A percentile compares a stretch with the other conserved stretches of the same genome.
phyloP scores from a whole-genome alignment of 352 stramenopile species.

The Thraustochytrium sp. region DNA sequence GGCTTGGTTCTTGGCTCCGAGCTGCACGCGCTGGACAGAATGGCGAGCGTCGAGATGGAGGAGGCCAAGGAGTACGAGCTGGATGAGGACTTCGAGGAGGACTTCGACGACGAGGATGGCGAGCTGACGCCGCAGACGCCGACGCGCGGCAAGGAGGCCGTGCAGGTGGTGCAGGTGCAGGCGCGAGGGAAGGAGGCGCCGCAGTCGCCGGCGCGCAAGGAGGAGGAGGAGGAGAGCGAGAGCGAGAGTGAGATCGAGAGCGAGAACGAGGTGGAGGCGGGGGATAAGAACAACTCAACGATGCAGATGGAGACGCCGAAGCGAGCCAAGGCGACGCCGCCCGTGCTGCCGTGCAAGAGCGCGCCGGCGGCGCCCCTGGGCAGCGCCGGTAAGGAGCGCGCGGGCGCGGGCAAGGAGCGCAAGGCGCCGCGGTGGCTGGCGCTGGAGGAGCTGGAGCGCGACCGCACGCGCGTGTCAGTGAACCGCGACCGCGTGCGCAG shows the following conservation, averaged over 20 bases:
- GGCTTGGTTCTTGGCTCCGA: no score
- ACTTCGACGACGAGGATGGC: not conserved
- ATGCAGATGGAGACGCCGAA: no score
- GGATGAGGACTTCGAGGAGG: not conserved
- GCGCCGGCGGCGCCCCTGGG: no score
- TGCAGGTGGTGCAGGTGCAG: not conserved
- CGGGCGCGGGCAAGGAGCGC: not conserved
- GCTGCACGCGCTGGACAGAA: not conserved
- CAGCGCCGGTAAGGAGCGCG: not conserved
- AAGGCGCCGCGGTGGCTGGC: slow-evolving; percentile 17
- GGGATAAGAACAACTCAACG: no score
- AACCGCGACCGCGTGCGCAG: slow-evolving; percentile 6
- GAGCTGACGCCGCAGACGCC: not conserved
- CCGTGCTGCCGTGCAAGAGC: not conserved
- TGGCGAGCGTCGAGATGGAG: not conserved
- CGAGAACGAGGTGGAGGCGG: no score
- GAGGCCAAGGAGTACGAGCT: not conserved
- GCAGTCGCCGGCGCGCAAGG: not conserved
- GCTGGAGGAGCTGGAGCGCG: slow-evolving; percentile 35
- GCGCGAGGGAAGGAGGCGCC: not conserved
- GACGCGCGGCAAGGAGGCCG: not conserved
- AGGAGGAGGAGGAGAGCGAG: not conserved
- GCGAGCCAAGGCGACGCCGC: not conserved
- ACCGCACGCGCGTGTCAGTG: slow-evolving; percentile 2
- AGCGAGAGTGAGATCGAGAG: no score